Base-by-base conservation (phyloP, 305 asterid species). In the Fraxinus xanthoxyloides region DNA sequence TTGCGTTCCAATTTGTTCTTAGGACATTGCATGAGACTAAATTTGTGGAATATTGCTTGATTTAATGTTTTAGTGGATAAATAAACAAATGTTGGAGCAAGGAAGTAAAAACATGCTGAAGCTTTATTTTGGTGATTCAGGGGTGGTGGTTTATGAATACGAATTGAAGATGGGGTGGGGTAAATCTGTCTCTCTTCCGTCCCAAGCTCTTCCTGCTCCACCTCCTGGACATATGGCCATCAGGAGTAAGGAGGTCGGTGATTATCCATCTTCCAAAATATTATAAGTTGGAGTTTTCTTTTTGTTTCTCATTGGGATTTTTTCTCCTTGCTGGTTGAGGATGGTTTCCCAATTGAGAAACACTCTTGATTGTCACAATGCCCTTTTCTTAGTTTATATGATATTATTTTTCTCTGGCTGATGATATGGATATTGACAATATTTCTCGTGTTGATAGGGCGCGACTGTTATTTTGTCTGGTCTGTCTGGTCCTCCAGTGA, bases 181-280 rank as follows among this genome's bases (percentile, higher is more conserved):
- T 36, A 95, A 95, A 89, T 92, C 97, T 78, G 97, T 95, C 59
- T 92, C 98, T 82, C 98, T 95, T 84, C 98, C 98, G 81, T 92
- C 98, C 81, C 98, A 95, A 87, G 97, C 98, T 61, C 97, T 95
- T 78, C 98, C 98, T 81, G 98, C 98, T 80, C 98, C 98, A 24
- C 98, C 98, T 78, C 98, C 98, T 24, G 98, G 98, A 83, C 98
- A 95, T 9, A 95, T 95, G 98, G 98, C 98, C 83, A 95, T 95
- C 87, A 90, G 98, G 88, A 93, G 97, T 87, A 95, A 93, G 90
- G 98, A 92, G 97, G 98, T 95, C 63, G 70, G 90, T 81, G 21
- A 34, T 28, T 70, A 59, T 78, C 56, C 46, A 43, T 38, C 31
- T 84, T 43, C 84, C 15, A 65, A 36, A 17, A 69, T 38, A 35